Evolutionary conservation across 2,329 filamentous ascomycete genomes (phyloP).

Genomic region (Colletotrichum sp.): DNA sequence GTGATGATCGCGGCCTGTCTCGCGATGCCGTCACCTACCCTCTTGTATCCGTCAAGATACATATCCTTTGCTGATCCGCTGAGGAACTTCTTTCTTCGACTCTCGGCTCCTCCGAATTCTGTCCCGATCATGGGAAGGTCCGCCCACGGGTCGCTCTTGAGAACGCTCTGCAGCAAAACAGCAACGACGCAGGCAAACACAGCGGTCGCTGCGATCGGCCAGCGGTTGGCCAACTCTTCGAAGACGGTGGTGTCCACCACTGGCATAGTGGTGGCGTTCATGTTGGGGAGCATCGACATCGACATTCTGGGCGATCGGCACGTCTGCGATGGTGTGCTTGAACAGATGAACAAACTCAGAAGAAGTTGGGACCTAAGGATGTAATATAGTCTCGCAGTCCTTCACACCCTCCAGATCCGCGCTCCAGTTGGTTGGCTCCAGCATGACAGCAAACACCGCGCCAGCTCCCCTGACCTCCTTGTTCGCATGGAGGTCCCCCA

Average conservation of each 20-base stretch:
- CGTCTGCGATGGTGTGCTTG: neutral
- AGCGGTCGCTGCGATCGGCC: neutral
- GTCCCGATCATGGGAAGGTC: constrained; percentile 28
- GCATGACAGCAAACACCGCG: neutral
- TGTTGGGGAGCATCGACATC: neutral
- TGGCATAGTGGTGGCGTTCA: neutral
- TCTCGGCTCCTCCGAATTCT: constrained; percentile 30
- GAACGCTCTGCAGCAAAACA: neutral
- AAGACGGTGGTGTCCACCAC: neutral
- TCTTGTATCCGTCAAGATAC: constrained; percentile 33
- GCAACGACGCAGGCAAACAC: neutral
- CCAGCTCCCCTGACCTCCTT: neutral
- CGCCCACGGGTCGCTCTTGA: neutral
- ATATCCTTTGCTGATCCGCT: constrained; percentile 23
- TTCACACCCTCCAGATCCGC: neutral
- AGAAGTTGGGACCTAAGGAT: neutral
- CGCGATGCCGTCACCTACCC: constrained; percentile 19
- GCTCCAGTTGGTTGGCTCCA: neutral
- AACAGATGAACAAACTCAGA: neutral
- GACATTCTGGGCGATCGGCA: neutral
- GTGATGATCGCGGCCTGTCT: neutral
- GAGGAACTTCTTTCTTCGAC: constrained; percentile 29
- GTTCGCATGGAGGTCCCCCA: neutral
- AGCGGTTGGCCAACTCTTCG: neutral
- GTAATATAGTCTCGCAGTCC: neutral